Percentiles rank a stretch among this genome's conserved stretches.
phyloP scores from a whole-genome alignment of 2,329 filamentous ascomycete species.

The Decorospora gaudefroyi region DNA sequence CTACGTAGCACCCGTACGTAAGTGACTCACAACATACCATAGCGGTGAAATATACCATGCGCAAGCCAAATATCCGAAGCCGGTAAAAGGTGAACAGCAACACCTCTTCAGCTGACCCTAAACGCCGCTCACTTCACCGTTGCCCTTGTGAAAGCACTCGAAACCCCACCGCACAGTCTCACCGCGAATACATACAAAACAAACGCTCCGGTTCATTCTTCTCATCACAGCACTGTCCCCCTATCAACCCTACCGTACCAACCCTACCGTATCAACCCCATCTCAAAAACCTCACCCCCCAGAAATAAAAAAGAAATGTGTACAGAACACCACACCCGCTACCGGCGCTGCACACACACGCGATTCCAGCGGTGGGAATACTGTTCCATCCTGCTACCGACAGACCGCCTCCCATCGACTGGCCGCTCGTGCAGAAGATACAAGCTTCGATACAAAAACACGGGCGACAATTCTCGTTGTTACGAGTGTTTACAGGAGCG shows the following conservation, averaged over 20 bases:
- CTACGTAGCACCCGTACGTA: too few relatives aligned
- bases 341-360: slow-evolving; percentile 20
- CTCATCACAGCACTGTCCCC: too few relatives aligned
- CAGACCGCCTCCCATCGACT: slow-evolving; percentile 1
- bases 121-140: too few relatives aligned
- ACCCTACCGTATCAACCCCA: neutral
- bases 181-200: too few relatives aligned
- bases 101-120: too few relatives aligned
- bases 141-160: too few relatives aligned
- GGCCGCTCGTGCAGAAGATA: slow-evolving; percentile 14
- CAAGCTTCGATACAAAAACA: slow-evolving; percentile 13
- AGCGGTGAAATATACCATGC: too few relatives aligned
- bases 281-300: neutral
- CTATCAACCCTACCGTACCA: neutral
- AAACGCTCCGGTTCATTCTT: too few relatives aligned
- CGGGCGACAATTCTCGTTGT: neutral
- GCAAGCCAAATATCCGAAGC: too few relatives aligned
- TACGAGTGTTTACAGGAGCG: neutral
- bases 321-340: slow-evolving; percentile 10
- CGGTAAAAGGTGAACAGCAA: too few relatives aligned
- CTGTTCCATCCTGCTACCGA: slow-evolving; percentile 12
- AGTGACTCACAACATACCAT: too few relatives aligned
- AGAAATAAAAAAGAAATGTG: slow-evolving; percentile 18
- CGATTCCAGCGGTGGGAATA: slow-evolving; percentile 18
- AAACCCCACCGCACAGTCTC: too few relatives aligned